These are phyloP conservation scores for Dendrobium huoshanense DNA, from an alignment of 106 monocot species.

Conservation along the genomic window DNA sequence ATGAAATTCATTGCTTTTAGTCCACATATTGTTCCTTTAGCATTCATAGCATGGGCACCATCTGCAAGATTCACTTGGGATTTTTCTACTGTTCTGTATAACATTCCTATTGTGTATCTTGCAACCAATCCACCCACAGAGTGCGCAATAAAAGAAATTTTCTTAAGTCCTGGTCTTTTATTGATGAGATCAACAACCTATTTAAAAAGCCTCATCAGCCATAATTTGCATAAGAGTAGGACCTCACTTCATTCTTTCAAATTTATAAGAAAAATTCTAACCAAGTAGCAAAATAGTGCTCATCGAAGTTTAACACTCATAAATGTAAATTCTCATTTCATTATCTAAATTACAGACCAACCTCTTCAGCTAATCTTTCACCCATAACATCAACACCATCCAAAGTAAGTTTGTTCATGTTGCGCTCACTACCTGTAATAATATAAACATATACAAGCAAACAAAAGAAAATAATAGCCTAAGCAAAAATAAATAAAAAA, in stretches of 20 bases:
- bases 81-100: slow-evolving; percentile 45
- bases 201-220: slow-evolving; percentile 3
- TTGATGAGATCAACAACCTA: slow-evolving; percentile 63
- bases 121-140: slow-evolving; percentile 96
- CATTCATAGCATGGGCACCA: slow-evolving; percentile 12
- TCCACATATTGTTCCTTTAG: slow-evolving; percentile 64
- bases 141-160: slow-evolving; percentile 91
- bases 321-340: neutral
- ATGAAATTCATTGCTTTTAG: slow-evolving; percentile 94
- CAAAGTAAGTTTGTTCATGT: slow-evolving; percentile 69
- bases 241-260: neutral
- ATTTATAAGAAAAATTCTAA: neutral
- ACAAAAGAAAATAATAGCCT: neutral
- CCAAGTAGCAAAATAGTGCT: neutral
- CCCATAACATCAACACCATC: slow-evolving; percentile 99
- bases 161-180: slow-evolving; percentile 43
- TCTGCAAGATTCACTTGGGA: slow-evolving; percentile 7
- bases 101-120: slow-evolving; percentile 83
- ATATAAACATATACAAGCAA: neutral
- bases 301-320: neutral
- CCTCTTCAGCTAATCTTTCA: slow-evolving; percentile 90
- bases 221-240: neutral
- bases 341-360: slow-evolving; percentile 20
- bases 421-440: slow-evolving; percentile 76
- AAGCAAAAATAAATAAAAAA: neutral